phyloP scores from a whole-genome alignment of 2,329 filamentous ascomycete genomes.

The Aspergillus tanneri region DNA sequence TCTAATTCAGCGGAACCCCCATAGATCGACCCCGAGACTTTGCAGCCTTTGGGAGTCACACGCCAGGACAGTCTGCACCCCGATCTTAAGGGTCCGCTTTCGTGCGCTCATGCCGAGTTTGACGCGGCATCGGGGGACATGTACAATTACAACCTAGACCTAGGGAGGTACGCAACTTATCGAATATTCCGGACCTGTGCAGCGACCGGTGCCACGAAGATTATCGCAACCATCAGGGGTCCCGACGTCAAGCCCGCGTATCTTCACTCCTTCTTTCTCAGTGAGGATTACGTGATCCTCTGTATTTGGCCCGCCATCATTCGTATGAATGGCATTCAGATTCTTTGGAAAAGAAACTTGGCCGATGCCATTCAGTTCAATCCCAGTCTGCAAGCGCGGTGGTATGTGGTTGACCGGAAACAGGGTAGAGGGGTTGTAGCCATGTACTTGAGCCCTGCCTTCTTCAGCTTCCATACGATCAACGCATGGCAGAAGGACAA shows the following conservation, averaged over 20 bases:
- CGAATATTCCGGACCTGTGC: constrained; percentile 68
- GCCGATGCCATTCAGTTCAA: constrained; percentile 68
- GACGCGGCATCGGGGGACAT: constrained; percentile 70
- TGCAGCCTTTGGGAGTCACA: constrained; percentile 66
- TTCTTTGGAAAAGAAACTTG: constrained; percentile 44
- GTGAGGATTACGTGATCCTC: constrained; percentile 66
- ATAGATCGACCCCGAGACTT: constrained; percentile 63
- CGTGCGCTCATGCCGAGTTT: constrained; percentile 66
- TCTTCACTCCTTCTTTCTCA: constrained; percentile 75
- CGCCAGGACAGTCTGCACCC: constrained; percentile 63
- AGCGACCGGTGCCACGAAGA: constrained; percentile 61
- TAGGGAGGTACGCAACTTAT: constrained; percentile 59
- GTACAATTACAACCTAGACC: constrained; percentile 73
- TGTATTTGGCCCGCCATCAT: constrained; percentile 62
- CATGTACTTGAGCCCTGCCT: constrained; percentile 63
- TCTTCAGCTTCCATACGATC: constrained; percentile 74
- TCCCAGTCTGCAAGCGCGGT: constrained; percentile 54
- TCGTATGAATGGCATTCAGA: constrained; percentile 52
- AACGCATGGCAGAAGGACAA: constrained; percentile 68
- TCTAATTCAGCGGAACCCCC: constrained; percentile 44
- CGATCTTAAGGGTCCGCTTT: constrained; percentile 63
- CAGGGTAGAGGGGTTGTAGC: constrained; percentile 63
- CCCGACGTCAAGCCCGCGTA: constrained; percentile 57
- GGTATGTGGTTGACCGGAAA: constrained; percentile 70
- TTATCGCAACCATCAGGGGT: constrained; percentile 64